A percentile compares a stretch with the other conserved stretches of the same genome.
Conservation (phyloP, 1,284 basidiomycete genomes). For the Moniliella sp. region DNA sequence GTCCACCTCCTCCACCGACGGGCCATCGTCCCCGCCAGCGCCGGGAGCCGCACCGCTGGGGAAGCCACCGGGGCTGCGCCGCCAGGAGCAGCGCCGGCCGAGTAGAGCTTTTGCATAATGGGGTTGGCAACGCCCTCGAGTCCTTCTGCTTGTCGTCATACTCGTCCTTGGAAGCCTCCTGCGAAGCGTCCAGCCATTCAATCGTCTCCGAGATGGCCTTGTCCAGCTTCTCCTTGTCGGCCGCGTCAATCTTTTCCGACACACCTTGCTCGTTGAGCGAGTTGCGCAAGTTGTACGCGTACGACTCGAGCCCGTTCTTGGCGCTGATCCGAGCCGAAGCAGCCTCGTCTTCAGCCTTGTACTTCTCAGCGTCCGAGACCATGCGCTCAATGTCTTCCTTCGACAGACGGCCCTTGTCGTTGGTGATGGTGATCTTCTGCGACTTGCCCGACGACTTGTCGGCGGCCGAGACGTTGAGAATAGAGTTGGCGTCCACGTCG, state of each 20-base stretch:
- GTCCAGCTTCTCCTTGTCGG: constrained; percentile 71
- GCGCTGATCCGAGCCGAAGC: constrained; percentile 50
- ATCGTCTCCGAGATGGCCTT: constrained; percentile 63
- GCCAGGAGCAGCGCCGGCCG: constrained; percentile 44
- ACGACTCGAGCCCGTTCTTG: constrained; percentile 65
- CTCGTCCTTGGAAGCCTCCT: constrained; percentile 84
- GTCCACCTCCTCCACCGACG: constrained; percentile 66
- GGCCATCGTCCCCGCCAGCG: constrained; percentile 46
- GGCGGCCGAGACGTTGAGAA: constrained; percentile 79
- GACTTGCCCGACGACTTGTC: constrained; percentile 97
- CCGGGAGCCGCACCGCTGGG: constrained; percentile 14
- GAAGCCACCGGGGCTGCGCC: constrained; percentile 39
- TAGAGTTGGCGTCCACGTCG: constrained; percentile 95
- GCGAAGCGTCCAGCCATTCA: constrained; percentile 64
- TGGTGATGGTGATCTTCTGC: constrained; percentile 78
- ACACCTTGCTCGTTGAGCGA: constrained; percentile 35
- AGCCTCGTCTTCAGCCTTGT: constrained; percentile 47
- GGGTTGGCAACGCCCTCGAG: constrained; percentile 73
- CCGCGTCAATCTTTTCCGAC: constrained; percentile 58
- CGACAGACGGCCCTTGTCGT: constrained; percentile 90
- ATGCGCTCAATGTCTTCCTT: constrained; percentile 98
- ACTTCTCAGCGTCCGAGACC: constrained; percentile 49
- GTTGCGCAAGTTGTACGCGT: constrained; percentile 88
- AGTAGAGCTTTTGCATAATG: constrained; percentile 82
- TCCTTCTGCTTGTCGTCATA: constrained; percentile 90